Base-by-base conservation (phyloP, 2,329 filamentous ascomycete genomes). In the Talaromyces funiculosus region DNA sequence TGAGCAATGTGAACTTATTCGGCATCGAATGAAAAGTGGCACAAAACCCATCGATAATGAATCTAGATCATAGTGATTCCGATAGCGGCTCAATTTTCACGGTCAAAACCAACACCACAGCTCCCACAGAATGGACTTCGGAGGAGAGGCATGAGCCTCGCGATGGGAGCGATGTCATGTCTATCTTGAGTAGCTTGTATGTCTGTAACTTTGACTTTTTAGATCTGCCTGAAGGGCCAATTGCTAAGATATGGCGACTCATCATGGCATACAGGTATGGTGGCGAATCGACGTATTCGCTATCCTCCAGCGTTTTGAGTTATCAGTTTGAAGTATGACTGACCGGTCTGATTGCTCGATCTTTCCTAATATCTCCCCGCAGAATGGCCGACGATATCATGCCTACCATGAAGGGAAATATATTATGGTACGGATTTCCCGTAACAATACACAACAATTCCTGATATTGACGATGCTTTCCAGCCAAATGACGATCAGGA, bases 351-450 rank as follows among this genome's bases (percentile, higher is more conserved):
- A 14, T 3, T 16, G 38, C 42, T 33, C n/a, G 16, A 53, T 55
- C 4, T 24, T 18, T 43, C 38, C 37, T 54, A 22, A 56, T 49
- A 18, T 47, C 10, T 31, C 14, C 33, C 14, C 29, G 26, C 53
- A 64, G 62, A 62, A 64, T 56, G 62, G 62, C 9, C 57, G 62
- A 26, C 57, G 62, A 59, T 64, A 64, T 54, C 62, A 63, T 40
- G 62, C 59, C 24, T 63, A 63, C 43, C 62, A 63, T 24, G 62
- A 63, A 47, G 62, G 62, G 12, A 62, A 62, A 60, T 64, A 64
- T 18, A 64, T 64, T 12, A 64, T 64, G 62, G 62, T 64, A 60
- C 18, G 53, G 12, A 35, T 14, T 33, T n/a, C 29, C n/a, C 29
- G 29, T n/a, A 35, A 29, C 3, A 47, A 6, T 10, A 33, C 31